Base-by-base conservation (phyloP, 192 early-diverging fungal genomes). In the Chytriomyces sp. region DNA sequence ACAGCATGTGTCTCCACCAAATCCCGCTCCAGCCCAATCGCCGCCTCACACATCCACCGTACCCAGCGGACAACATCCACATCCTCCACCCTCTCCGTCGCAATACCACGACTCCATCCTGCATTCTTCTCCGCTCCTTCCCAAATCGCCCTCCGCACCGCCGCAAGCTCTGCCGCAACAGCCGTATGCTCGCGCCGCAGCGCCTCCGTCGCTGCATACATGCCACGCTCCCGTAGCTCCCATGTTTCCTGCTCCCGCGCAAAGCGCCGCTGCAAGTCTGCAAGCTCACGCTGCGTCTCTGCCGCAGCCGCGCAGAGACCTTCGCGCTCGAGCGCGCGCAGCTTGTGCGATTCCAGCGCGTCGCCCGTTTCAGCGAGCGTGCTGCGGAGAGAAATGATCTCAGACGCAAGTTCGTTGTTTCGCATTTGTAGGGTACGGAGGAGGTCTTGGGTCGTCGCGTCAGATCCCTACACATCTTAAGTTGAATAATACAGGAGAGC, bases 201-300 rank as follows among this genome's bases (percentile, higher is more conserved):
- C 25, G n/a, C 49, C 36, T 77, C 69, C 3, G 70, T 72, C 39
- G 72, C 75, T 2, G 22, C 8, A 57, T 77, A 77, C 44, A 77
- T 32, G 3, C 44, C 49, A 57, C 61, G 58, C 61, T 77, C 75
- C 22, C 55, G 39, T 5, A 64, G 17, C 7, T 8, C 36, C 75
- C 75, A 77, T 10, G 26, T 64, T 12, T 72, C 75, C 60, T 31
- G 10, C 38, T 77, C 75, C 31, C 75, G 38, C 61, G n/a, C 0
- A 17, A 63, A 6, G 28, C 57, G 17, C 26, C 10, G 38, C 39
- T 4, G 1, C 56, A 57, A 30, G 25, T 59, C 56, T 22, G 12
- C 34, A 0, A 75, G n/a, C 41, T 75, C 60, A 1, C 64, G 56
- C 52, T 58, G 30, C 34, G 33, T 19, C 22, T 75, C 74, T 0